Percentiles rank a stretch among this genome's conserved stretches.
These are phyloP conservation scores for Lactarius hatsudake DNA, from an alignment of 768 basidiomycete species.

Conservation along the genomic window DNA sequence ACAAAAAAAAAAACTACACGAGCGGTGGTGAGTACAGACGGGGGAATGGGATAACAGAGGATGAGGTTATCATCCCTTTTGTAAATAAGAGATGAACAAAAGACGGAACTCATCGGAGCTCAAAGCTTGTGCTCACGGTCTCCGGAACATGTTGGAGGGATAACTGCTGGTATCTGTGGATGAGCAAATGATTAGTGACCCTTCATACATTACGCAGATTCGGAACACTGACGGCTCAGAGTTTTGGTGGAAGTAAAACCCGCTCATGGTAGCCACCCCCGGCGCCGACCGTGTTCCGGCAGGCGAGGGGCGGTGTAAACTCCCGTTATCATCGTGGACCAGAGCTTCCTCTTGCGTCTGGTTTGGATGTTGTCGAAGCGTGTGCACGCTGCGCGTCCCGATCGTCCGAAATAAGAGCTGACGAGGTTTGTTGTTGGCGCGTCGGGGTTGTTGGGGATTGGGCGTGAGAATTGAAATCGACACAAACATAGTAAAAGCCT, in stretches of 20 bases:
- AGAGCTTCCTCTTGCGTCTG: constrained; percentile 31
- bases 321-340: constrained; percentile 36
- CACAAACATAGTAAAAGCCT: constrained; percentile 96
- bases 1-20: constrained; percentile 22
- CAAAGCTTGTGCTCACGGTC: constrained; percentile 71
- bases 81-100: not conserved
- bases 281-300: constrained; percentile 49
- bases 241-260: constrained; percentile 92
- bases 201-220: not conserved
- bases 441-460: constrained; percentile 37
- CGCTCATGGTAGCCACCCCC: constrained; percentile 70
- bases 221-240: constrained; percentile 72
- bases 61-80: constrained; percentile 7
- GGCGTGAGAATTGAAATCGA: constrained; percentile 78
- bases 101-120: constrained; percentile 61
- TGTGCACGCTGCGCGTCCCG: not conserved
- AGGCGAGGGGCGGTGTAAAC: constrained; percentile 40
- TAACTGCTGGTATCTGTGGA: constrained; percentile 79
- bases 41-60: not conserved
- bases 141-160: constrained; percentile 78
- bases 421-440: constrained; percentile 36
- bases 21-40: constrained; percentile 23
- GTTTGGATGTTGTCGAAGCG: constrained; percentile 28
- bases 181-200: constrained; percentile 14
- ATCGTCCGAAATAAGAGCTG: constrained; percentile 35